These are phyloP conservation scores for Ophiostoma piceae DNA, from an alignment of 2,329 filamentous ascomycete genomes.

Conservation along the genomic window DNA sequence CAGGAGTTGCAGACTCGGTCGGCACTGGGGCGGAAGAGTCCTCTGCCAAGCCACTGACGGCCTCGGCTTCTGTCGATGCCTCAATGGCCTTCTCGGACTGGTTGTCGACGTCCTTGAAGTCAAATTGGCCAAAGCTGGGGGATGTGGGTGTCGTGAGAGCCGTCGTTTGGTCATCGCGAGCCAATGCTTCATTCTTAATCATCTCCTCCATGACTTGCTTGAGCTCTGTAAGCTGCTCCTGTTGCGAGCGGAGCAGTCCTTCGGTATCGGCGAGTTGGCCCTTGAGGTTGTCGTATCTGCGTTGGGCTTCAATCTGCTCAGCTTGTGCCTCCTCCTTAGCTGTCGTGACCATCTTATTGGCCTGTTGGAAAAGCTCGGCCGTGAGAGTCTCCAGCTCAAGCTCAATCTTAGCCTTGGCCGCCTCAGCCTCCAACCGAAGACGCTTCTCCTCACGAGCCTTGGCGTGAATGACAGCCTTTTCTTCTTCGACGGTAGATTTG, in stretches of 20 bases:
- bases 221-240: conserved; percentile 86
- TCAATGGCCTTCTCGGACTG: conserved; percentile 26
- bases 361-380: conserved; percentile 92
- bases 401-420: conserved; percentile 84
- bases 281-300: conserved; percentile 81
- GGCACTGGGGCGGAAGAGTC: background rate
- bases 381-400: conserved; percentile 87
- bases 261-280: conserved; percentile 84
- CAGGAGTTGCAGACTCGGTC: background rate
- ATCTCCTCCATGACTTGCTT: conserved; percentile 91
- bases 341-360: conserved; percentile 93
- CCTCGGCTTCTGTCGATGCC: background rate
- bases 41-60: conserved; percentile 17
- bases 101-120: conserved; percentile 43
- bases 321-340: conserved; percentile 84
- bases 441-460: conserved; percentile 61
- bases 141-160: conserved; percentile 76
- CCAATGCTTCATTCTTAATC: conserved; percentile 49
- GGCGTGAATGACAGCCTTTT: conserved; percentile 56
- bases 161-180: conserved; percentile 59
- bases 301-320: conserved; percentile 74
- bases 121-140: conserved; percentile 66
- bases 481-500: conserved; percentile 67
- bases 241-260: conserved; percentile 76
- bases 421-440: conserved; percentile 60